Evolutionary conservation across 2,329 filamentous ascomycete species (phyloP), one percentile per base, ranked within the genome.

Genomic region (Diplodia scrobiculata): DNA sequence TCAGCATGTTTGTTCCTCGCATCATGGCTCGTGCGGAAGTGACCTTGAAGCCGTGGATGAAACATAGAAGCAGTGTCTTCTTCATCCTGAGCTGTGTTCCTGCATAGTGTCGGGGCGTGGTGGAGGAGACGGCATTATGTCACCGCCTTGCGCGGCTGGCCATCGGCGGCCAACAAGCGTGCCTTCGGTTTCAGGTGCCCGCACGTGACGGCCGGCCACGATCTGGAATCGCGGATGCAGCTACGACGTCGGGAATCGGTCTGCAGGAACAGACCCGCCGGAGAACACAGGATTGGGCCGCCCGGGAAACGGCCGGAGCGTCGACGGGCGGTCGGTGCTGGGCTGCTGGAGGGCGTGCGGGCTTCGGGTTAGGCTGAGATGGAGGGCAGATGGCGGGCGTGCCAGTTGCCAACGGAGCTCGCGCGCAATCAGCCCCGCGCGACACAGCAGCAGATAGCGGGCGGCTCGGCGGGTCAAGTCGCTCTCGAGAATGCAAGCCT

Each of bases 21-120:
- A 13, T 1, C 13, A 21, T 21, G 48, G 36, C 21, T 47, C n/a
- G 58, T 62, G 64, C 55, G 45, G 36, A 7, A 66, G 72, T 50
- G 73, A 87, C 86, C 84, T 95, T 92, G 85, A 96, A 96, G 75
- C 91, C 91, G 78, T 96, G 91, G 68, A 95, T 91, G 77, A 95
- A 95, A 74, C 90, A 91, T 67, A 96, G 80, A 47, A 96, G 79
- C 45, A 96, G 79, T 67, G 90, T 95, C 80, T 91, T 92, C 82
- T 89, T 90, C 85, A 88, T 89, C 67, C 78, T 85, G 73, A 66
- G 65, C 66, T 38, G 63, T 21, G 41, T 65, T 55, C 36, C 63
- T n/a, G 29, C 63, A 65, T 67, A 6, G 21, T 67, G 14, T 54
- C 36, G 52, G 34, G 41, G 34, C 45, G 58, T 19, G 55, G 48